A percentile compares a stretch with the other conserved stretches of the same genome.
Conservation (phyloP, 2,329 filamentous ascomycete species). For the Bipolaris bicolor region DNA sequence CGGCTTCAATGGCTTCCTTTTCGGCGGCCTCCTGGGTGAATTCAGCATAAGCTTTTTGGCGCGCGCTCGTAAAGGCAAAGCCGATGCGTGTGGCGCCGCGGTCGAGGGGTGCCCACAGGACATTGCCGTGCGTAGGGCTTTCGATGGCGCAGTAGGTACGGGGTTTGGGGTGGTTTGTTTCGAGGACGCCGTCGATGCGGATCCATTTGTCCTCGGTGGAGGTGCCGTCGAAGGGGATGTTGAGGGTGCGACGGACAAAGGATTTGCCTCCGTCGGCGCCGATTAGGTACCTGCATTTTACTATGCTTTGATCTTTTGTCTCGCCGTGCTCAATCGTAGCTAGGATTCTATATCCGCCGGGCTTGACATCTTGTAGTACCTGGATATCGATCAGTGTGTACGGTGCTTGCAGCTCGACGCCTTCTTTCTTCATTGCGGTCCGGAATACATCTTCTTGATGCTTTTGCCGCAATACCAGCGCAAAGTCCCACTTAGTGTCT, state of each 20-base stretch:
- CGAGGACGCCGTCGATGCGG: constrained; percentile 58
- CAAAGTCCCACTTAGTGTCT: constrained; percentile 60
- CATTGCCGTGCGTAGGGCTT: constrained; percentile 60
- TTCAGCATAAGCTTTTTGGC: constrained; percentile 44
- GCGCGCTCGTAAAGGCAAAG: constrained; percentile 57
- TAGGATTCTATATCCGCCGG: constrained; percentile 33
- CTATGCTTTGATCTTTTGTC: constrained; percentile 32
- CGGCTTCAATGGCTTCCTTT: constrained; percentile 48
- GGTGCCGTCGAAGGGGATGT: constrained; percentile 58
- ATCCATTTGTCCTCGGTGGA: constrained; percentile 61
- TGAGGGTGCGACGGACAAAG: constrained; percentile 55
- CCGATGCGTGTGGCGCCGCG: constrained; percentile 61
- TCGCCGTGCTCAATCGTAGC: constrained; percentile 39
- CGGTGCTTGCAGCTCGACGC: constrained; percentile 46
- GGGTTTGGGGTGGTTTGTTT: constrained; percentile 58
- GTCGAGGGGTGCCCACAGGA: constrained; percentile 62
- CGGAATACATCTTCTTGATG: constrained; percentile 62
- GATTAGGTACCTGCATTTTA: constrained; percentile 57
- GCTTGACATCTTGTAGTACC: constrained; percentile 44
- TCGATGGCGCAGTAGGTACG: constrained; percentile 58
- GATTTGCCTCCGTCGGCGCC: constrained; percentile 60
- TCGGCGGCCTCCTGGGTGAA: constrained; percentile 48
- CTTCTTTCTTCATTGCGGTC: constrained; percentile 46
- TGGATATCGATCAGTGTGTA: constrained; percentile 49
- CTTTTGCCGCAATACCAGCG: constrained; percentile 62